Base-by-base conservation (phyloP, 441 rosid genomes). In the Biscutella laevigata region DNA sequence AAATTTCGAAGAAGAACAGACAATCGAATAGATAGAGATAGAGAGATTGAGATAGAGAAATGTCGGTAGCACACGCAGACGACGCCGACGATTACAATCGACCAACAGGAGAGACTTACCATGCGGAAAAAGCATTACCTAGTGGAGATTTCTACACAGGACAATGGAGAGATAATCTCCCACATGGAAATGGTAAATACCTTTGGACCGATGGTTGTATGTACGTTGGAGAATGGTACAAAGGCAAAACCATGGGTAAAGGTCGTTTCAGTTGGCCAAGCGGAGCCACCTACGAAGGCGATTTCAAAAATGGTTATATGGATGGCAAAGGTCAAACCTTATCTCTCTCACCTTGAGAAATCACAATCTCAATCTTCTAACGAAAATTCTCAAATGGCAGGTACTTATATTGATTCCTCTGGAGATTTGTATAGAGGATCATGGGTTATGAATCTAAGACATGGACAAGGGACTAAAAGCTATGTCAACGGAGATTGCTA, bases 261-360 rank as follows among this genome's bases (percentile, higher is more conserved):
- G 99, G 99, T 11, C 83, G 76, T 65, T 94, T 94, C 52, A 74
- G 86, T 33, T 89, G 99, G 99, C 95, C 97, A 0, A 77, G 78
- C 12, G 99, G 97, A 15, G 95, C 97, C 6, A 84, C 86, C 3
- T 94, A 89, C 57, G 97, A 94, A 63, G 99, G 99, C 6, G 94
- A 94, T 28, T 89, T 94, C 78, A 88, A 78, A 45, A 66, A 61
- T 39, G 96, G 96, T 9, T 89, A 72, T 53, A 84, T 94, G 92
- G 97, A 94, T 60, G 99, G 99, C 4, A 79, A 72, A 50, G n/a
- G n/a, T n/a, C n/a, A n/a, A n/a, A n/a, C n/a, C n/a, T n/a, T n/a
- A n/a, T n/a, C n/a, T n/a, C n/a, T n/a, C n/a, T n/a, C n/a, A n/a
- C n/a, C n/a, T n/a, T n/a, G n/a, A n/a, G n/a, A n/a, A n/a, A n/a